These are phyloP conservation scores for Blastobotrys serpentis DNA, from an alignment of 1,139 yeast genomes.

Conservation along the genomic window DNA sequence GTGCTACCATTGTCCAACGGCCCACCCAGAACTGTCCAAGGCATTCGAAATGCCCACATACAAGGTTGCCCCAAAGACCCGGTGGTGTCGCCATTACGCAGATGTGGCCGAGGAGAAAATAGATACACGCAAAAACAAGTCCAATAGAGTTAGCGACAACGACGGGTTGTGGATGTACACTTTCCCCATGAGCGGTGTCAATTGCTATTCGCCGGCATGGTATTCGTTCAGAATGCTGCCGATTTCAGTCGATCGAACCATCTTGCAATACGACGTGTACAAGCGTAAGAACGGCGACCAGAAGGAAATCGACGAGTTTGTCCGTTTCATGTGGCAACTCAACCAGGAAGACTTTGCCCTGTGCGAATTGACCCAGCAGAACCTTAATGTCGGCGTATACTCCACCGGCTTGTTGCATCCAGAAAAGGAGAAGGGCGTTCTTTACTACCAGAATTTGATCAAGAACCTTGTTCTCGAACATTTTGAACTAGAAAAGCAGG, in stretches of 20 bases:
- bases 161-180: conserved; percentile 19
- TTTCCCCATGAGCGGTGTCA: conserved; percentile 18
- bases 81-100: conserved; percentile 19
- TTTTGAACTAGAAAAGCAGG: conserved; percentile 10
- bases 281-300: conserved; percentile 13
- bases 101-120: conserved; percentile 9
- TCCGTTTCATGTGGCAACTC: conserved; percentile 16
- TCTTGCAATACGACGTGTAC: conserved; percentile 15
- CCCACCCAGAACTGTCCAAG: conserved; percentile 18
- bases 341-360: conserved; percentile 16
- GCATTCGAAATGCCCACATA: conserved; percentile 18
- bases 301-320: conserved; percentile 12
- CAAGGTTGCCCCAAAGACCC: conserved; percentile 12
- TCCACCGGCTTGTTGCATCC: conserved; percentile 17
- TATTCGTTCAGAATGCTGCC: conserved; percentile 16
- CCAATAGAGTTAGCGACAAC: conserved; percentile 7
- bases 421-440: conserved; percentile 17
- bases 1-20: conserved; percentile 18
- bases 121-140: conserved; percentile 8
- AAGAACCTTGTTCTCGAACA: conserved; percentile 15
- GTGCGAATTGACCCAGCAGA: conserved; percentile 16
- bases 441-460: conserved; percentile 13
- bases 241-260: conserved; percentile 8
- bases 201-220: conserved; percentile 19
- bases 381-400: conserved; percentile 14